Evolutionary conservation across 176 grass and related monocot genomes (phyloP).

Genomic region (Cocos nucifera): DNA sequence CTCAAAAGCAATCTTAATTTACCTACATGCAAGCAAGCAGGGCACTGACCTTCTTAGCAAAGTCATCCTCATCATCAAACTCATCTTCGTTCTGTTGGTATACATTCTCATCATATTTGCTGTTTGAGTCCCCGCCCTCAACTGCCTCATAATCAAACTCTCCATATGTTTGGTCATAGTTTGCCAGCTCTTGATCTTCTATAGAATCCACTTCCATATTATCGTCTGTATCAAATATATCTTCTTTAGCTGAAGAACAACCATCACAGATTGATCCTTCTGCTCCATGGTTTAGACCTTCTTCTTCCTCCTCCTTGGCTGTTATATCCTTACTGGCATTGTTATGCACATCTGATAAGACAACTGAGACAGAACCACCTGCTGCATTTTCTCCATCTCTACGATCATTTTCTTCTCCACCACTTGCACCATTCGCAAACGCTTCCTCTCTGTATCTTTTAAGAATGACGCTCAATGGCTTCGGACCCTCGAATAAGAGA

Average conservation of each 20-base stretch:
- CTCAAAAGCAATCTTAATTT: constrained; percentile 11
- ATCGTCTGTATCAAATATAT: constrained; percentile 36
- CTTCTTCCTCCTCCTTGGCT: constrained; percentile 36
- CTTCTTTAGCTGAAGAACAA: constrained; percentile 28
- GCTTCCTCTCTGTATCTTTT: constrained; percentile 59
- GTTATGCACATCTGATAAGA: constrained; percentile 4
- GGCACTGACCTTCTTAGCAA: constrained; percentile 69
- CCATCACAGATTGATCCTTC: constrained; percentile 15
- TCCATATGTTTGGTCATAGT: constrained; percentile 43
- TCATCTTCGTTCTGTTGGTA: constrained; percentile 53
- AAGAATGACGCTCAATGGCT: constrained; percentile 66
- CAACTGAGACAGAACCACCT: not conserved
- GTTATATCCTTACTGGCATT: constrained; percentile 21
- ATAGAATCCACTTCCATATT: constrained; percentile 25
- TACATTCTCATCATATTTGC: constrained; percentile 38
- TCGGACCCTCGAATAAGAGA: constrained; percentile 18
- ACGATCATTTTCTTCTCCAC: constrained; percentile 11
- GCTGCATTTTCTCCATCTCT: constrained; percentile 21
- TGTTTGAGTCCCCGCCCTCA: constrained; percentile 37
- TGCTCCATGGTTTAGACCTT: constrained; percentile 27
- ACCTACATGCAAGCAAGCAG: constrained; percentile 40
- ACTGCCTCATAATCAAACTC: constrained; percentile 37
- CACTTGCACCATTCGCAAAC: constrained; percentile 21
- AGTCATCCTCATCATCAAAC: constrained; percentile 52
- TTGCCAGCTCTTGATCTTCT: constrained; percentile 41